Conservation (phyloP, 2,329 filamentous ascomycete species). For the Aspergillus awamori region DNA sequence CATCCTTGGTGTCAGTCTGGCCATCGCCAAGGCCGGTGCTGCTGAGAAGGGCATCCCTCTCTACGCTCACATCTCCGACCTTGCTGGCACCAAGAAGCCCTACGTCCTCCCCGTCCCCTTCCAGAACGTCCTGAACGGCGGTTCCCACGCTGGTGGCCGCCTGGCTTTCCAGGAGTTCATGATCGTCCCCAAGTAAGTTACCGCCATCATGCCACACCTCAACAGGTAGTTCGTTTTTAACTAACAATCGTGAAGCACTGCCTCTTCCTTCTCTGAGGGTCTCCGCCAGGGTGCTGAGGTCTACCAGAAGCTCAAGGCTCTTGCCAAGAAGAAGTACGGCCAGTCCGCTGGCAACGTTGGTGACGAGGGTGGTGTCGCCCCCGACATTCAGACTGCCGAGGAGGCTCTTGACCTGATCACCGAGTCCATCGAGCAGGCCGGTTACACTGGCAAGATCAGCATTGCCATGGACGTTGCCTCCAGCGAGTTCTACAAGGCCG, state of each 20-base stretch:
- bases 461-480: conserved; percentile 99
- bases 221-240: no score
- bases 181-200: conserved; percentile 79
- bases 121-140: conserved; percentile 91
- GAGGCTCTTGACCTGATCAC: conserved; percentile 97
- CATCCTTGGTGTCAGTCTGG: conserved; percentile 82
- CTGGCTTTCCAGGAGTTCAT: conserved; percentile 96
- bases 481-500: conserved; percentile 98
- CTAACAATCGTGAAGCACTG: conserved; percentile 57
- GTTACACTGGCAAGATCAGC: conserved; percentile 94
- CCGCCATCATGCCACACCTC: background rate
- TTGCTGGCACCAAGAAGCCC: conserved; percentile 87
- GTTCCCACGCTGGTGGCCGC: conserved; percentile 96
- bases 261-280: conserved; percentile 90
- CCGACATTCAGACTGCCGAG: conserved; percentile 95
- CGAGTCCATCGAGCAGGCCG: conserved; percentile 89
- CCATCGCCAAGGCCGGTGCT: conserved; percentile 84
- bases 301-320: conserved; percentile 94
- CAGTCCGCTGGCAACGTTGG: conserved; percentile 98
- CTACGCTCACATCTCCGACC: conserved; percentile 84
- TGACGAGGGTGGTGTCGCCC: conserved; percentile 99
- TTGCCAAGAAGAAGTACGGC: conserved; percentile 99
- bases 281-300: conserved; percentile 96
- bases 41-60: conserved; percentile 87
- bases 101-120: conserved; percentile 89